Percentiles rank a stretch among this genome's conserved stretches.
These are phyloP conservation scores for Astrocystis sublimbata DNA, from an alignment of 495 filamentous ascomycete genomes.

Conservation along the genomic window DNA sequence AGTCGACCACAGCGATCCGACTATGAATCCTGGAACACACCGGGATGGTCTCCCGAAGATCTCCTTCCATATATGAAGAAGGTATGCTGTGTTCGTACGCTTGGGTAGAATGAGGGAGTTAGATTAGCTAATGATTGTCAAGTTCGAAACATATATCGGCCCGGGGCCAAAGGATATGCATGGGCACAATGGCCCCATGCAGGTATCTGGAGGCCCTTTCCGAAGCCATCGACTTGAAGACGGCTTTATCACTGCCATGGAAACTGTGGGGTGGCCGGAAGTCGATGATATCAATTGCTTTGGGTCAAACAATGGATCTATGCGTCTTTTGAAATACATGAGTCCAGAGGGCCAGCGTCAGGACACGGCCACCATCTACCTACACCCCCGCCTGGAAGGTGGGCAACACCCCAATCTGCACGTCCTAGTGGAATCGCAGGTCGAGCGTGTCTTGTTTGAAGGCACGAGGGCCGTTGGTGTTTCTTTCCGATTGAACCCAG, in stretches of 20 bases:
- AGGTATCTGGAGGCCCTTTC: slow-evolving; percentile 44
- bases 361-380: slow-evolving; percentile 40
- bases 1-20: slow-evolving; percentile 36
- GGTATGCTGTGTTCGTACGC: slow-evolving; percentile 47
- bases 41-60: slow-evolving; percentile 52
- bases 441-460: slow-evolving; percentile 50
- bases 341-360: slow-evolving; percentile 42
- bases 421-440: slow-evolving; percentile 47
- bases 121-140: neutral
- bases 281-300: slow-evolving; percentile 43
- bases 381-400: slow-evolving; percentile 43
- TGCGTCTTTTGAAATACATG: slow-evolving; percentile 22
- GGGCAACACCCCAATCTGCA: slow-evolving; percentile 46
- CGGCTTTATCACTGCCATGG: slow-evolving; percentile 45
- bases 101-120: slow-evolving; percentile 17
- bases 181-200: slow-evolving; percentile 52
- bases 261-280: slow-evolving; percentile 39
- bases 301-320: slow-evolving; percentile 29
- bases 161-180: slow-evolving; percentile 31
- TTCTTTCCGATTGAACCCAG: slow-evolving; percentile 37
- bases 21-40: slow-evolving; percentile 50
- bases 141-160: slow-evolving; percentile 49
- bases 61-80: slow-evolving; percentile 53
- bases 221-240: slow-evolving; percentile 27
- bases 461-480: slow-evolving; percentile 42